Base-by-base conservation (phyloP, 352 stramenopile genomes). In the Phytophthora sojae region DNA sequence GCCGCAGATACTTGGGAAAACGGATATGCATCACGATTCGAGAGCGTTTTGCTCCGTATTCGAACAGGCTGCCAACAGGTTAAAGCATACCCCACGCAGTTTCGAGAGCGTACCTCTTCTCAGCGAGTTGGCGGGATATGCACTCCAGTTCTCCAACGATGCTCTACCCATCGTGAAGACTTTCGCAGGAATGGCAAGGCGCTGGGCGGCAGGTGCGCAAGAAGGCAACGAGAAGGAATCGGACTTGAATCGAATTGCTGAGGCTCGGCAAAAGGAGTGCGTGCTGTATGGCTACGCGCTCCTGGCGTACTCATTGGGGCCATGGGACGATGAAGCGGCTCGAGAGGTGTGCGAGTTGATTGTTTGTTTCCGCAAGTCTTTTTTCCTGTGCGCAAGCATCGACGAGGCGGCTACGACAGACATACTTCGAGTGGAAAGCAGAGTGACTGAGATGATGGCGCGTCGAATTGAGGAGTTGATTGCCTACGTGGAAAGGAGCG, bases 241-340 rank as follows among this genome's bases (percentile, higher is more conserved):
- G 8, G 32, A 42, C 1, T 9, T 14, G 12, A 42, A 42, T 9
- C 32, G 32, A 42, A 15, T 42, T 15, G 32, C 32, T 42, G 32
- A 42, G 32, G 32, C 9, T 9, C 76, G 80, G 2, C 61, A 64
- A 9, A 86, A 80, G 23, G 73, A 83, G 21, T 84, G 79, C 44
- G 7, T 87, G 23, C 47, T 88, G 4, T 88, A 83, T 53, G 79
- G 73, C 4, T 85, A 70, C 26, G 80, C 80, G 4, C 55, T 92
- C 4, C 47, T 81, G 2, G 39, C 75, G 2, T 83, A 79, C 42
- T 67, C 25, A 30, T 37, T 75, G 5, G 62, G 37, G 11, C 67
- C 45, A 32, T 73, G 23, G 71, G 69, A 50, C 1, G 30, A 64
- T 11, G 32, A 52, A 14, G 60, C 64, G 11, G 50, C 66, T 6